Conservation (phyloP, 768 basidiomycete species). For the Boletus patriciae region DNA sequence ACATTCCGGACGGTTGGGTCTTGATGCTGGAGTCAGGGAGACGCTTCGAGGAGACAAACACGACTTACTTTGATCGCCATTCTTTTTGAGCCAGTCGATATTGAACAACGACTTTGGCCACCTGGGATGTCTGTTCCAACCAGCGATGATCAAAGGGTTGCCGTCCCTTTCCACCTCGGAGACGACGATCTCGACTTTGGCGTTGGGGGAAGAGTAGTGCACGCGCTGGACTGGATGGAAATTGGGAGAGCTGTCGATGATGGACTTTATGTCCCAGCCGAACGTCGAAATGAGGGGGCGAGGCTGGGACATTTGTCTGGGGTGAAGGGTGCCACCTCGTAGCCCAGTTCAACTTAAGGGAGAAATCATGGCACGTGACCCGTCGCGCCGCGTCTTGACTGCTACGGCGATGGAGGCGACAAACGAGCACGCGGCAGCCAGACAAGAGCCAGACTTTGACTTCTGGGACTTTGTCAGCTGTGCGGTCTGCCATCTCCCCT, state of each 20-base stretch:
- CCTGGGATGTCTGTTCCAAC: conserved; percentile 49
- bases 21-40: conserved; percentile 27
- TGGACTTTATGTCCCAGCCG: conserved; percentile 50
- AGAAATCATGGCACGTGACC: conserved; percentile 18
- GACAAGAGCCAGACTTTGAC: conserved; percentile 41
- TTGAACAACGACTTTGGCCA: conserved; percentile 62
- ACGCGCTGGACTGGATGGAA: conserved; percentile 47
- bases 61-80: conserved; percentile 33
- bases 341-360: too few relatives aligned
- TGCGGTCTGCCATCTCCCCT: conserved; percentile 67
- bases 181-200: conserved; percentile 38
- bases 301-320: background rate
- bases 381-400: conserved; percentile 15
- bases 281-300: conserved; percentile 37
- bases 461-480: conserved; percentile 85
- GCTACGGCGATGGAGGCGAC: conserved; percentile 12
- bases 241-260: conserved; percentile 39
- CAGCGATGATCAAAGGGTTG: conserved; percentile 62
- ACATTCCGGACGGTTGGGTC: conserved; percentile 66
- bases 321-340: background rate
- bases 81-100: conserved; percentile 49
- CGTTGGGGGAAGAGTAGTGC: conserved; percentile 24
- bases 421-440: conserved; percentile 1
- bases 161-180: conserved; percentile 50
- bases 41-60: background rate